Evolutionary conservation across 495 filamentous ascomycete genomes (phyloP).

Genomic region (Copromyces sp.): DNA sequence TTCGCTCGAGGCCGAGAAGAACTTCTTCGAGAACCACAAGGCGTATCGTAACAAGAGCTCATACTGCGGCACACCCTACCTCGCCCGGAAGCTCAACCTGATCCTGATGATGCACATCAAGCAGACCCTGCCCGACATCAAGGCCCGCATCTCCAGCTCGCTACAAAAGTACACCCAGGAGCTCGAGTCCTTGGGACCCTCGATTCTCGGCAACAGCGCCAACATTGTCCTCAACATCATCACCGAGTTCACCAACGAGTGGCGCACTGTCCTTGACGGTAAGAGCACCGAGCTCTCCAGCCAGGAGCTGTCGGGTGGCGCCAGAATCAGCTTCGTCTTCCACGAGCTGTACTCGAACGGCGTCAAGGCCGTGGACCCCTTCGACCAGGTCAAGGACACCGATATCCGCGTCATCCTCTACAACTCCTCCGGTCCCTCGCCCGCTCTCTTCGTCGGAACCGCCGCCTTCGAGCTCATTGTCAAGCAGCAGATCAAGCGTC

Average conservation of each 20-base stretch:
- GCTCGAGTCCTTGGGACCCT: constrained; percentile 75
- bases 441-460: constrained; percentile 94
- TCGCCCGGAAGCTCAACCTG: constrained; percentile 93
- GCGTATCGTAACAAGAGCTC: constrained; percentile 97
- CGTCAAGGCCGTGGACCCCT: constrained; percentile 95
- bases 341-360: constrained; percentile 98
- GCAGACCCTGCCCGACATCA: constrained; percentile 97
- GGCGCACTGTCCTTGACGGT: constrained; percentile 89
- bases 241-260: constrained; percentile 96
- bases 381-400: constrained; percentile 93
- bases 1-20: constrained; percentile 88
- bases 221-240: constrained; percentile 98
- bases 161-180: constrained; percentile 87
- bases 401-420: constrained; percentile 95
- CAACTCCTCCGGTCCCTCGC: constrained; percentile 97
- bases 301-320: constrained; percentile 88
- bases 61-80: constrained; percentile 96
- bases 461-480: constrained; percentile 97
- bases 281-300: constrained; percentile 94
- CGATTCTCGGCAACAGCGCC: constrained; percentile 88
- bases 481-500: constrained; percentile 93
- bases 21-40: constrained; percentile 97
- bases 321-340: constrained; percentile 98
- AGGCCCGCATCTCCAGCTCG: constrained; percentile 82
- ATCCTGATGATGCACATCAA: constrained; percentile 99